Conservation (phyloP, 495 filamentous ascomycete genomes). For the Hypomontagnella monticulosa region DNA sequence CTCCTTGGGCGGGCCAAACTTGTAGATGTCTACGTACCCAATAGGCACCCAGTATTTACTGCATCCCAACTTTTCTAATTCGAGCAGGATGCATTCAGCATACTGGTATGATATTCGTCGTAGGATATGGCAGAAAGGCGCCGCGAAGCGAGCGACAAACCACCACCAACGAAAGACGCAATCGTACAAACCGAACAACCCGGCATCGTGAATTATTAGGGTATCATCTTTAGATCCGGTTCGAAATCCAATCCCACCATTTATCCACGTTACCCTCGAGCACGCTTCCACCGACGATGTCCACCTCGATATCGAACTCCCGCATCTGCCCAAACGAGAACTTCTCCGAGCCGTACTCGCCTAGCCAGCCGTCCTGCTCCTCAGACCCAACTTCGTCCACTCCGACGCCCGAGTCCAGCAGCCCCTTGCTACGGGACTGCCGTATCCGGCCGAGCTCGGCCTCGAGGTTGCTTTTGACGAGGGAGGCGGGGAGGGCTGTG, state of each 20-base stretch:
- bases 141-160: too few species aligned
- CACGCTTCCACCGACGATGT: slow-evolving; percentile 81
- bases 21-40: background rate
- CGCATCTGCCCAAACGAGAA: slow-evolving; percentile 86
- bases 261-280: slow-evolving; percentile 74
- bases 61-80: too few species aligned
- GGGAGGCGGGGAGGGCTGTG: slow-evolving; percentile 82
- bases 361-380: slow-evolving; percentile 83
- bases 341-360: slow-evolving; percentile 75
- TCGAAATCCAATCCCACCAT: slow-evolving; percentile 88
- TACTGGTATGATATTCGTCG: background rate
- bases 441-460: slow-evolving; percentile 83
- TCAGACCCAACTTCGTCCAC: slow-evolving; percentile 64
- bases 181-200: background rate
- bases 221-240: slow-evolving; percentile 45
- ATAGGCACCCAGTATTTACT: background rate
- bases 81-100: too few species aligned
- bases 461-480: slow-evolving; percentile 81
- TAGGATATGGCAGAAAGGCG: too few species aligned
- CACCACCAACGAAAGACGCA: background rate
- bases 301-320: slow-evolving; percentile 81
- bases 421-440: slow-evolving; percentile 77
- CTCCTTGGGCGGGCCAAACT: too few species aligned
- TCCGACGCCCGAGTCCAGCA: slow-evolving; percentile 78
- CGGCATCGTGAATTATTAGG: background rate